Conservation (phyloP, 345 rosid genomes). For the Luvunga scandens region DNA sequence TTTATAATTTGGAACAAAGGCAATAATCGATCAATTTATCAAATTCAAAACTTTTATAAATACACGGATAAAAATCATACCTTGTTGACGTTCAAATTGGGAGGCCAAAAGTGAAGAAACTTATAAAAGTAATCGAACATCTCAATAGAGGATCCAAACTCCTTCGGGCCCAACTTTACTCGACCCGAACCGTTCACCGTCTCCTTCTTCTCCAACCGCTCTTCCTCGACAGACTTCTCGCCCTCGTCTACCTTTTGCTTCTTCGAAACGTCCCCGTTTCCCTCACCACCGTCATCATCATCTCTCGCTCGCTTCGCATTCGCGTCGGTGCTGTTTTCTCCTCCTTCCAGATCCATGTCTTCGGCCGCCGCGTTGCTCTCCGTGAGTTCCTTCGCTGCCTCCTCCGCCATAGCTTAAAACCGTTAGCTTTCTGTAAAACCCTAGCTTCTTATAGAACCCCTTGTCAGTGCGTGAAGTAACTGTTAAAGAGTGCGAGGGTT, state of each 20-base stretch:
- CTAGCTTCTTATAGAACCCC: neutral
- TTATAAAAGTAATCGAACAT: constrained; percentile 71
- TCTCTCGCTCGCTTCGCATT: constrained; percentile 46
- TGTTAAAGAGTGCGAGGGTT: neutral
- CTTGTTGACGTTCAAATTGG: constrained; percentile 63
- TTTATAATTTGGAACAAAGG: neutral
- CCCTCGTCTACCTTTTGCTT: constrained; percentile 49
- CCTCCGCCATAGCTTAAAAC: constrained; percentile 34
- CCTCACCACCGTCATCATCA: constrained; percentile 30
- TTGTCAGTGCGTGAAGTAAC: neutral
- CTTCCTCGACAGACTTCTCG: constrained; percentile 31
- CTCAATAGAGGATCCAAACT: constrained; percentile 64
- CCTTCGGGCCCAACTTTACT: constrained; percentile 75
- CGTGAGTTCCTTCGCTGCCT: constrained; percentile 17
- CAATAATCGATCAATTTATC: neutral
- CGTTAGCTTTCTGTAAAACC: constrained; percentile 8
- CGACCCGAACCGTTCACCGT: constrained; percentile 27
- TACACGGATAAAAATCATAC: constrained; percentile 22
- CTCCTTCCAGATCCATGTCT: constrained; percentile 41
- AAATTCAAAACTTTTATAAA: neutral
- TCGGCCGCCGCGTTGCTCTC: constrained; percentile 26
- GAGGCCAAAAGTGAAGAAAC: constrained; percentile 67
- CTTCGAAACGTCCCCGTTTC: constrained; percentile 38
- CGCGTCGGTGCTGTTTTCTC: neutral
- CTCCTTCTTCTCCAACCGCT: constrained; percentile 27